Conservation (phyloP, 169 alveolate genomes). For the Cryptosporidium andersoni region DNA sequence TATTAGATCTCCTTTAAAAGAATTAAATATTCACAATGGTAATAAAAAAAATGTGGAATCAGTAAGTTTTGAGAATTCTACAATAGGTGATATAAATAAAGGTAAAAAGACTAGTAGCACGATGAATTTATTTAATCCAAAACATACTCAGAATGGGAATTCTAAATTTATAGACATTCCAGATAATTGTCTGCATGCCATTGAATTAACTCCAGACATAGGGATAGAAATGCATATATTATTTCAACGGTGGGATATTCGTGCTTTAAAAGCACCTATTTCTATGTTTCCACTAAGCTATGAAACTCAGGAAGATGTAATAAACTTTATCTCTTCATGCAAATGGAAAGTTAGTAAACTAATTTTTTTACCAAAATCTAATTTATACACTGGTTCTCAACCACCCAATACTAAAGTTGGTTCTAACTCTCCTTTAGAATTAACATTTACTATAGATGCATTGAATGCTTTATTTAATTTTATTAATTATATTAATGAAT, state of each 20-base stretch:
- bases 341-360: conserved; percentile 56
- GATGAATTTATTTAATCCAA: conserved; percentile 22
- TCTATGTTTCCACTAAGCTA: conserved; percentile 2
- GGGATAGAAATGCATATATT: conserved; percentile 76
- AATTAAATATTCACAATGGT: conserved; percentile 13
- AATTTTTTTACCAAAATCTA: conserved; percentile 36
- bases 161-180: conserved; percentile 36
- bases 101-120: conserved; percentile 8
- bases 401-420: conserved; percentile 5
- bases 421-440: conserved; percentile 1
- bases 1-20: conserved; percentile 7
- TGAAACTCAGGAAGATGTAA: conserved; percentile 4
- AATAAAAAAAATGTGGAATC: background rate
- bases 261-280: conserved; percentile 71
- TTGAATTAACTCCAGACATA: conserved; percentile 73
- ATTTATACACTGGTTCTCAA: background rate
- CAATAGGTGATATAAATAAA: conserved; percentile 22
- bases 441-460: conserved; percentile 30
- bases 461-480: conserved; percentile 27
- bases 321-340: conserved; percentile 27
- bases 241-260: conserved; percentile 75
- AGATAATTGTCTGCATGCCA: conserved; percentile 4
- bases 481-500: conserved; percentile 42
- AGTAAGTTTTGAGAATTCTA: background rate
- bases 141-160: conserved; percentile 63